Percentiles rank a stretch among this genome's conserved stretches.
Conservation (phyloP, 148 eudicot species). For the Amaranthus cruentus region DNA sequence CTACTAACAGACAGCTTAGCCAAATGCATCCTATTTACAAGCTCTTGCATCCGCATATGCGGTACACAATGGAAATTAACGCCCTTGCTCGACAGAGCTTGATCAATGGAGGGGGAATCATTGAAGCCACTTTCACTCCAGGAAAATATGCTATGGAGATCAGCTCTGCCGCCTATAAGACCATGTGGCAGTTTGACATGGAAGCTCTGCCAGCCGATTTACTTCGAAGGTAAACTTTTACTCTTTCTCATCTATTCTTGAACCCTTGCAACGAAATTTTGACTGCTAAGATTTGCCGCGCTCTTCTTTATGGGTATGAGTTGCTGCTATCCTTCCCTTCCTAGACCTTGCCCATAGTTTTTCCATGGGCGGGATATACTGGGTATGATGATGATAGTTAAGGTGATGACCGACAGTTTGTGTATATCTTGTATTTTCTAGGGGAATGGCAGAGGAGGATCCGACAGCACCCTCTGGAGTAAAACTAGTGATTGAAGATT, state of each 20-base stretch:
- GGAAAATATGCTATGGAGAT: slow-evolving; percentile 84
- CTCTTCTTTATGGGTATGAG: no score
- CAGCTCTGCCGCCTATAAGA: slow-evolving; percentile 86
- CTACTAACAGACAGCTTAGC: slow-evolving; percentile 89
- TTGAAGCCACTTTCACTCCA: slow-evolving; percentile 73
- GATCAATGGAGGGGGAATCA: slow-evolving; percentile 78
- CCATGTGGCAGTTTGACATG: slow-evolving; percentile 81
- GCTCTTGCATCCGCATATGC: slow-evolving; percentile 88
- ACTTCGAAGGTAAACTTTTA: slow-evolving; percentile 52
- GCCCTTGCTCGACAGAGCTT: slow-evolving; percentile 87
- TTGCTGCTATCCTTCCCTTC: no score
- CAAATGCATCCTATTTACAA: slow-evolving; percentile 84
- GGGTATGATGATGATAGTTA: no score
- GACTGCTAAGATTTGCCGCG: no score
- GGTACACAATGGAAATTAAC: slow-evolving; percentile 86
- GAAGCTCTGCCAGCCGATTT: slow-evolving; percentile 92
- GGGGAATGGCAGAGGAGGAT: slow-evolving; percentile 97
- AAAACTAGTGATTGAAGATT: slow-evolving; percentile 79
- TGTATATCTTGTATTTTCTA: slow-evolving; percentile 21
- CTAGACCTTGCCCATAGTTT: no score
- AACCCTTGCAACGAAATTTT: no score
- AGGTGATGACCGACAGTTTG: no score
- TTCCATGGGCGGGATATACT: no score
- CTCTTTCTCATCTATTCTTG: no score
- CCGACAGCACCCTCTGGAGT: slow-evolving; percentile 64